Evolutionary conservation across 2,329 filamentous ascomycete genomes (phyloP).

Genomic region (Sporothrix dimorphospora): DNA sequence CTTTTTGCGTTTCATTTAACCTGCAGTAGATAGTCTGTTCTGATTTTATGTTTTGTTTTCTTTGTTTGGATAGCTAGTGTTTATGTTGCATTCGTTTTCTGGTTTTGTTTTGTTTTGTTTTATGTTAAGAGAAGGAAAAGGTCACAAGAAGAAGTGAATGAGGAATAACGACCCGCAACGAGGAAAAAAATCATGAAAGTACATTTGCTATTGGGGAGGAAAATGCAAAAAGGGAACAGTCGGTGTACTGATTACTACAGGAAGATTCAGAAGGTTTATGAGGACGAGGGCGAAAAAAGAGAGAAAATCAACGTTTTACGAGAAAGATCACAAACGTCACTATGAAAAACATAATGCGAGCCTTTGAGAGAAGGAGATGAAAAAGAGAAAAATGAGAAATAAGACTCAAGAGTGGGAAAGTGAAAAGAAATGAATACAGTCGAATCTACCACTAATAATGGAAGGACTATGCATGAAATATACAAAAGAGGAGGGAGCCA

Average conservation of each 20-base stretch:
- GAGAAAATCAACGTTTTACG: neutral
- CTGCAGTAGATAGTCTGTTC: constrained; percentile 20
- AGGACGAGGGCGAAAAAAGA: neutral
- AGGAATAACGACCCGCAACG: constrained; percentile 16
- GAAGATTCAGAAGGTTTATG: neutral
- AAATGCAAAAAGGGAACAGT: neutral
- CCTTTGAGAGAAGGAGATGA: neutral
- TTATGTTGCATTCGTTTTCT: neutral
- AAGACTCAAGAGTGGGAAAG: neutral
- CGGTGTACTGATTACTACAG: constrained; percentile 7
- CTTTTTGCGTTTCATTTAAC: constrained; percentile 2
- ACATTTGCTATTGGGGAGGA: neutral
- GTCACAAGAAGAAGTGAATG: neutral
- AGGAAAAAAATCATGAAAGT: constrained; percentile 9
- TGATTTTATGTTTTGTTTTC: constrained; percentile 3
- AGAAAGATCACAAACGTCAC: neutral
- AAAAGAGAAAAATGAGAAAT: no score
- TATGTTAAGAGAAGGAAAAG: neutral
- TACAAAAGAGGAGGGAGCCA: constrained; percentile 9
- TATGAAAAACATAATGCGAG: neutral
- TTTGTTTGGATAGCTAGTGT: constrained; percentile 15
- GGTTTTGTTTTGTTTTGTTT: neutral
- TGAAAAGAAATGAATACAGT: neutral
- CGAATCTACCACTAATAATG: neutral
- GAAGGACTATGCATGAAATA: neutral